Conservation (phyloP, 1,284 basidiomycete species). For the Ceratobasidium sp. region DNA sequence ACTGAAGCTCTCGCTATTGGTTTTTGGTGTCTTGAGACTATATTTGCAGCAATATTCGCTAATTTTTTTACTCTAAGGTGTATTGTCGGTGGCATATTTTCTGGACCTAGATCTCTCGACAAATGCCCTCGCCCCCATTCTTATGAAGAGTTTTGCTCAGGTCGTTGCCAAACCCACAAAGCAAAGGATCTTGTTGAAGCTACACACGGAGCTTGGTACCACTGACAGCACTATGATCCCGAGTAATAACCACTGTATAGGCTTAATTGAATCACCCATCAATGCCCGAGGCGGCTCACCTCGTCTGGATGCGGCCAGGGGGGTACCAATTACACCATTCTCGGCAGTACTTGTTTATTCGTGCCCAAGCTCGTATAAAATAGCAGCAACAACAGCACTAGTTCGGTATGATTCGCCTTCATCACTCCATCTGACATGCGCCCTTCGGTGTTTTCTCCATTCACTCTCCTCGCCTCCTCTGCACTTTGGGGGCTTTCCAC, state of each 20-base stretch:
- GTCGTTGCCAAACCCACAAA: background rate
- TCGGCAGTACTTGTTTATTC: background rate
- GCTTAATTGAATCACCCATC: background rate
- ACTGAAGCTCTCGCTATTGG: background rate
- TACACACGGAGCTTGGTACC: background rate
- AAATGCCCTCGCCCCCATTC: too few relatives aligned
- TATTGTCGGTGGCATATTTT: background rate
- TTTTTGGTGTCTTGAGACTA: background rate
- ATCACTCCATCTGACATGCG: constrained; percentile 1
- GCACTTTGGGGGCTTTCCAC: background rate
- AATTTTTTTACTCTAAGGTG: background rate
- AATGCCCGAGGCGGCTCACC: background rate
- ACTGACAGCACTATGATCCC: constrained; percentile 2
- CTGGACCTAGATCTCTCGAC: too few relatives aligned
- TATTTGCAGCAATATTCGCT: too few relatives aligned
- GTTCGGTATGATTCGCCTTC: background rate
- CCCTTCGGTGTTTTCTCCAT: background rate
- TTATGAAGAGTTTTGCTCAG: background rate
- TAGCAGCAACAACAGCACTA: background rate
- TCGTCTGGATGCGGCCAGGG: background rate
- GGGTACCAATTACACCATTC: background rate
- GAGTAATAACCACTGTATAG: background rate
- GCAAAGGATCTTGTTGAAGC: background rate
- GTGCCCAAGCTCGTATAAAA: background rate
- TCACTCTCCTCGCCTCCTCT: background rate